Base-by-base conservation (phyloP, 1,139 yeast genomes). In the Suhomyces terraborum region DNA sequence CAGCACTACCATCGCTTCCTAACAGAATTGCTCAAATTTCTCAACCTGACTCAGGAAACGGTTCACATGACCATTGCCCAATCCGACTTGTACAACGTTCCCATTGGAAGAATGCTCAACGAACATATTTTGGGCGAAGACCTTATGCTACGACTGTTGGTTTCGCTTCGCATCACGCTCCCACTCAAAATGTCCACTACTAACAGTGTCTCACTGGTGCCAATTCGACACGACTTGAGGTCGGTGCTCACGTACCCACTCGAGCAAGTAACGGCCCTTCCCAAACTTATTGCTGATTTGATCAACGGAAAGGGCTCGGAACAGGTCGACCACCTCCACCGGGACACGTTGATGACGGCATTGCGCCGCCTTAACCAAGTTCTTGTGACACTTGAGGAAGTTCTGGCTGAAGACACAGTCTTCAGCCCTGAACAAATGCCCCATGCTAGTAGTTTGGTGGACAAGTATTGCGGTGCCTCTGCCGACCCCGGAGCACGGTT, bases 171-270 rank as follows among this genome's bases (percentile, higher is more conserved):
- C n/a, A 5, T 22, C 8, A 32, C 25, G 3, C 23, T 32, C 22
- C 36, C 29, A 10, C 23, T 38, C 21, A 38, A 38, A 33, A 17
- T 8, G 10, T n/a, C 31, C 9, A 19, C 29, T 3, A 34, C 33
- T 17, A 20, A 28, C 12, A 12, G 18, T 10, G 16, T 25, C 8
- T 23, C 16, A 8, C 20, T 14, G 20, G 23, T 17, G n/a, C 3
- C 12, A 8, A 7, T 5, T 12, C 22, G 13, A 6, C 12, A 21
- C 9, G 14, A 17, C 8, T 38, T 38, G 38, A 12, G 20, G 16
- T 8, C 8, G 22, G 9, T 20, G 17, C 7, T 30, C 5, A 6
- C 17, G n/a, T 28, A 32, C 34, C 50, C 49, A 5, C 32, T 45
- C 6, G 45, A 42, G 18, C 36, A 40, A 17, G 28, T 40, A 6